Evolutionary conservation across 2,329 filamentous ascomycete species (phyloP), one percentile per base, ranked within the genome.

Genomic region (Ophiosphaerella herpotricha): DNA sequence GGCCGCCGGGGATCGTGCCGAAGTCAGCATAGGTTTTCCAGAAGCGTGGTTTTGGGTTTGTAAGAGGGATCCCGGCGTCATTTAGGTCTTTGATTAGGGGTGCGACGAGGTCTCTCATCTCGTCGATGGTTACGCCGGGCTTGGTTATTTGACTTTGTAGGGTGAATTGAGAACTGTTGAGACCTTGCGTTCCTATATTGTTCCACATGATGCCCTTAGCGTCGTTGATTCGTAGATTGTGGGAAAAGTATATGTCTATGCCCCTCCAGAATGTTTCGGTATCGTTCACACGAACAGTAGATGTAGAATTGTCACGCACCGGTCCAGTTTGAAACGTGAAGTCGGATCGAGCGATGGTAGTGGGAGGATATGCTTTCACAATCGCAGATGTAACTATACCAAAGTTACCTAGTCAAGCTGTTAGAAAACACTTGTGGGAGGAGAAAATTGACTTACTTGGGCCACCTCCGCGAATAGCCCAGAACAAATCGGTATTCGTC

Each of bases 381-480:
- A 70, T 54, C 1, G 56, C 59, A 13, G 63, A 66, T 9, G 64
- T 67, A 0, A 67, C 61, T 26, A 70, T 57, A 3, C 66, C 66
- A 43, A 60, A 68, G 44, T 66, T 70, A 24, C 63, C 62, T 67
- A 42, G 3, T 5, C 11, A 33, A 50, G 31, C 8, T 13, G n/a
- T 45, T 5, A 46, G 26, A 2, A 14, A 4, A 38, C 3, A 18
- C 18, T 4, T 7, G 11, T 21, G 18, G 4, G 23, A 39, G 5
- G 1, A 12, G 26, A 32, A 2, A 29, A 8, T 6, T 21, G 3
- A 43, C 55, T 46, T 57, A 63, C 66, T 55, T n/a, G 63, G 63
- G 2, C 68, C 68, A 5, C 67, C 67, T 21, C 67, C 66, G 11
- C 67, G 58, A 18, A 71, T 54, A 0, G 66, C 67, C 52, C 56